These are phyloP conservation scores for Penicillium polonicum DNA, from an alignment of 2,329 filamentous ascomycete species.

Conservation along the genomic window DNA sequence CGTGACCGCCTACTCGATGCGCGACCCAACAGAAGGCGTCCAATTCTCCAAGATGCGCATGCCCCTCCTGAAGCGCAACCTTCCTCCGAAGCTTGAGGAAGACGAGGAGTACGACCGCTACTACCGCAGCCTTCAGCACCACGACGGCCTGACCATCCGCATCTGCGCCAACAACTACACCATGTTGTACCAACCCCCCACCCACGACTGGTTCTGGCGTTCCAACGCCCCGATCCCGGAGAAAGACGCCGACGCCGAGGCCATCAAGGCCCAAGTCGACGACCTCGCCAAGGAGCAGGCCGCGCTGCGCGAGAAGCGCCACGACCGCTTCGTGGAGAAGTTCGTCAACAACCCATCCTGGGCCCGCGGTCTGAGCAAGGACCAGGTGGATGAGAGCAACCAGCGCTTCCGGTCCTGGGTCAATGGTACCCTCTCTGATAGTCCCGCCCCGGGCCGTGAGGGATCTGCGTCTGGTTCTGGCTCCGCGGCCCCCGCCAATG, in stretches of 20 bases:
- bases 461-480: slow-evolving; percentile 16
- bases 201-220: slow-evolving; percentile 69
- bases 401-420: slow-evolving; percentile 50
- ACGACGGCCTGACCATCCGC: slow-evolving; percentile 68
- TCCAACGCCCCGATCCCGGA: slow-evolving; percentile 25
- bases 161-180: slow-evolving; percentile 77
- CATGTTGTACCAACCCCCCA: slow-evolving; percentile 71
- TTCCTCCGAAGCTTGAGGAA: slow-evolving; percentile 61
- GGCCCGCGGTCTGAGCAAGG: slow-evolving; percentile 51
- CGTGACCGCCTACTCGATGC: slow-evolving; percentile 83
- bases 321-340: slow-evolving; percentile 51
- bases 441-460: slow-evolving; percentile 14
- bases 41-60: slow-evolving; percentile 63
- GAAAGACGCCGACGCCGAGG: slow-evolving; percentile 20
- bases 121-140: slow-evolving; percentile 55
- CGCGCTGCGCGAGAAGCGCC: slow-evolving; percentile 44
- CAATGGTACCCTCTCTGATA: slow-evolving; percentile 31
- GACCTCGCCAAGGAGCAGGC: slow-evolving; percentile 37
- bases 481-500: slow-evolving; percentile 3
- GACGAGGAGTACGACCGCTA: slow-evolving; percentile 61
- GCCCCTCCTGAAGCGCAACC: slow-evolving; percentile 69
- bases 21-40: slow-evolving; percentile 83
- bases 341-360: slow-evolving; percentile 54
- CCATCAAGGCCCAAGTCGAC: slow-evolving; percentile 30
- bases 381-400: slow-evolving; percentile 50